These are phyloP conservation scores for Scheffersomyces illinoinensis DNA, from an alignment of 1,139 yeast species.

Conservation along the genomic window DNA sequence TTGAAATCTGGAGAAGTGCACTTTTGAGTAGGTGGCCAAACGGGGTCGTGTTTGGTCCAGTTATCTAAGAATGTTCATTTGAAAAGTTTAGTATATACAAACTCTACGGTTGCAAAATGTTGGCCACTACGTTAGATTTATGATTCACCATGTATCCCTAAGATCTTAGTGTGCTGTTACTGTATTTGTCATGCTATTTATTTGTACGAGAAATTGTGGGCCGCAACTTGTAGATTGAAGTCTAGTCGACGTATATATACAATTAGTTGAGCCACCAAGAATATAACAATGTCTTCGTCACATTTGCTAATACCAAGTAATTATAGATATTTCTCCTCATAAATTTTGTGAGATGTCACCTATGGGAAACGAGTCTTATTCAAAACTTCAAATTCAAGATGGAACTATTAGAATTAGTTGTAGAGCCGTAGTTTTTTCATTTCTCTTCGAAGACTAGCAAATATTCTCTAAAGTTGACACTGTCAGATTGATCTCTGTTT, in stretches of 20 bases:
- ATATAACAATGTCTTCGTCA: neutral
- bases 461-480: too few species aligned
- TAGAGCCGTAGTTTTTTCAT: too few species aligned
- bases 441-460: too few species aligned
- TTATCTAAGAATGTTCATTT: neutral
- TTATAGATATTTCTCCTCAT: too few species aligned
- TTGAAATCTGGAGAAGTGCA: neutral
- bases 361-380: too few species aligned
- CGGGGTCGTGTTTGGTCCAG: neutral
- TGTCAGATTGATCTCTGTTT: neutral
- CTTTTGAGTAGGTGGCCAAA: neutral
- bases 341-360: too few species aligned
- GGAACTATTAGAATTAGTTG: too few species aligned
- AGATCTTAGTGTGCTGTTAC: neutral
- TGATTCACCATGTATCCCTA: too few species aligned
- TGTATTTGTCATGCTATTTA: neutral
- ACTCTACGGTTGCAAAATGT: neutral
- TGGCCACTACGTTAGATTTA: neutral
- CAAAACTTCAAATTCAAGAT: too few species aligned
- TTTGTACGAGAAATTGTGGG: neutral
- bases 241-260: neutral
- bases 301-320: neutral
- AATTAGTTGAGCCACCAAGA: neutral
- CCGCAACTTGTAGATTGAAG: neutral
- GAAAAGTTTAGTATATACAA: neutral